Conservation (phyloP, 495 filamentous ascomycete genomes). For the Penicillium parvum region DNA sequence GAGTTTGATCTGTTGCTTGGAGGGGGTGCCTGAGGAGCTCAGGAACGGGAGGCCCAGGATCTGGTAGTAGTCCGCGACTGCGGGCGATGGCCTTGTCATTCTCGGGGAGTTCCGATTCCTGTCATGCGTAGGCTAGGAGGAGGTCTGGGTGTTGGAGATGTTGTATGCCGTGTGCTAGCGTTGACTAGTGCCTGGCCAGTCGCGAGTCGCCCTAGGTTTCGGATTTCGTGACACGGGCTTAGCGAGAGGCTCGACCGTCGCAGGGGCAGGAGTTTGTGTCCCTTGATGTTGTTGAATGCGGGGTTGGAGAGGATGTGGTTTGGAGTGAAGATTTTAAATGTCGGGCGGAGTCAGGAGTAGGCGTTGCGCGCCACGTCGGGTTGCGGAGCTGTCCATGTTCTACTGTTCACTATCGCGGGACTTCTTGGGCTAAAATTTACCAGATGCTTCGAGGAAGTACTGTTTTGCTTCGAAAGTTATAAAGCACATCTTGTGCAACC, state of each 20-base stretch:
- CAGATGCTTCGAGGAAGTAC: no score
- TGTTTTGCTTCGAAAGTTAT: no score
- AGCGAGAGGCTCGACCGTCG: constrained; percentile 3
- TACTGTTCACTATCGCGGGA: no score
- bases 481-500: no score
- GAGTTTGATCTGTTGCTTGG: constrained; percentile 56
- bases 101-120: constrained; percentile 3
- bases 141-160: neutral
- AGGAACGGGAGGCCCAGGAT: constrained; percentile 49
- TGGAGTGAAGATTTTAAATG: neutral
- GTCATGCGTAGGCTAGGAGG: neutral
- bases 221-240: neutral
- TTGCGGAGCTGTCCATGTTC: neutral
- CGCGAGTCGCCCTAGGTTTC: neutral
- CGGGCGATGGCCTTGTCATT: constrained; percentile 24
- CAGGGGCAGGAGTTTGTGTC: neutral
- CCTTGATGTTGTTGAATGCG: neutral
- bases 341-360: neutral
- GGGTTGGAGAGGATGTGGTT: constrained; percentile 2
- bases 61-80: constrained; percentile 43
- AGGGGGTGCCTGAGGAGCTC: constrained; percentile 14
- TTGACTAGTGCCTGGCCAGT: neutral
- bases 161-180: neutral
- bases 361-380: constrained; percentile 9
- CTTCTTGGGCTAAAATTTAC: no score